Conservation (phyloP, 345 rosid species). For the Melaleuca alternifolia region DNA sequence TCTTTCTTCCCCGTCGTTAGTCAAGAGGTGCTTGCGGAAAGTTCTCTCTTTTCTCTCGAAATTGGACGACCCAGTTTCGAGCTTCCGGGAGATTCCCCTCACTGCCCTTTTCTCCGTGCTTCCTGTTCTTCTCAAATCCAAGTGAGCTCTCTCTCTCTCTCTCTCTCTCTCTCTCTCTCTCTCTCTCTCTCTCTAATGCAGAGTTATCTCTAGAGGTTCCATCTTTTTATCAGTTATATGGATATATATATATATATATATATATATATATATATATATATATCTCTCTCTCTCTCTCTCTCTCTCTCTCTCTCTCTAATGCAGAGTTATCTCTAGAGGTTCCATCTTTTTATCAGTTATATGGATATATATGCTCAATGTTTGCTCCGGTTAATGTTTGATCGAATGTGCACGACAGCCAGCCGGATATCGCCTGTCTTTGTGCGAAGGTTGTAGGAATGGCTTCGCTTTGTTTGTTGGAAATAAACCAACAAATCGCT, state of each 20-base stretch:
- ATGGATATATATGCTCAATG: not conserved
- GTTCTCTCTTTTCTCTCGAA: constrained; percentile 12
- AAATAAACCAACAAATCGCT: constrained; percentile 27
- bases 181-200: too few species aligned
- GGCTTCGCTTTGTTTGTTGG: constrained; percentile 23
- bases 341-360: too few species aligned
- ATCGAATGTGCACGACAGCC: constrained; percentile 3
- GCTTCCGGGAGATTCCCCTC: constrained; percentile 1
- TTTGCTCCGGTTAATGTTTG: not conserved
- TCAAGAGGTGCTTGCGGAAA: constrained; percentile 20
- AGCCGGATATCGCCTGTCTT: constrained; percentile 12
- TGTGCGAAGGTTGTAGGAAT: constrained; percentile 31
- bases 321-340: not conserved
- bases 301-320: too few species aligned
- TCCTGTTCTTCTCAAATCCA: constrained; percentile 31
- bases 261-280: too few species aligned
- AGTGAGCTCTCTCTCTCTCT: constrained; percentile 5
- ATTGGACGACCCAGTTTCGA: not conserved
- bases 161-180: too few species aligned
- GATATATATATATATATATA: too few species aligned
- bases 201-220: not conserved
- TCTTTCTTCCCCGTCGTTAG: not conserved
- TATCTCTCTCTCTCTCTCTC: too few species aligned
- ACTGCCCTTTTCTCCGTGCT: constrained; percentile 22
- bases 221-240: not conserved